Base-by-base conservation (phyloP, 2,329 filamentous ascomycete species). In the Aureobasidium sp. region DNA sequence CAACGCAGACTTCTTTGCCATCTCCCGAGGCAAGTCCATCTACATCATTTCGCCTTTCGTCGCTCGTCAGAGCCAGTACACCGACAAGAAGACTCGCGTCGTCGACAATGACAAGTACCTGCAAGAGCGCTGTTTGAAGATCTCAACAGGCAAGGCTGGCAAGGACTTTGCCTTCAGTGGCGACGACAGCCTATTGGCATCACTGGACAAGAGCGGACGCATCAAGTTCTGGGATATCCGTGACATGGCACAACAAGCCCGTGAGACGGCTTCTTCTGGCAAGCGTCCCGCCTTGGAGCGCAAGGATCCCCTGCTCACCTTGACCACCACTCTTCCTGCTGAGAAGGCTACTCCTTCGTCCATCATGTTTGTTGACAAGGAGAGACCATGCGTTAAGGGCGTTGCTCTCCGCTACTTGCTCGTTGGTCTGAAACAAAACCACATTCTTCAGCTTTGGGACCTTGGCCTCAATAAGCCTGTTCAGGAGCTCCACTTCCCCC, bases 171-270 rank as follows among this genome's bases (percentile, higher is more conserved):
- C 87, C 51, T 99, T 99, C 77, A 97, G 93, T 75, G 92, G 96
- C 74, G 94, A 99, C 74, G 94, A 99, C 74, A 90, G 88, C 1
- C 87, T 93, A 44, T 91, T 99, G 68, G 92, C 95, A 51, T 97
- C 93, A 53, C 84, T 99, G 59, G 95, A 99, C 75, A 99, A 99
- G 79, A 93, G 92, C 64, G 95, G 94, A 52, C 87, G 91, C 65
- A 87, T 97, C 77, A 94, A 96, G 76, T 97, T 99, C 80, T 99
- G 94, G 95, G 94, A 99, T 74, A 90, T 97, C 67, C 89, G 89
- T 64, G 85, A 89, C 64, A 82, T 97, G 62, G 88, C 81, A 8
- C 76, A 81, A 57, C 75, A 76, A 36, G 73, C 76, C 24, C 78
- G 77, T 63, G 76, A 79, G 20, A 74, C 75, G 52, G 24, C 20